phyloP scores from a whole-genome alignment of 2,329 filamentous ascomycete genomes.

The Colletotrichum somersetense region DNA sequence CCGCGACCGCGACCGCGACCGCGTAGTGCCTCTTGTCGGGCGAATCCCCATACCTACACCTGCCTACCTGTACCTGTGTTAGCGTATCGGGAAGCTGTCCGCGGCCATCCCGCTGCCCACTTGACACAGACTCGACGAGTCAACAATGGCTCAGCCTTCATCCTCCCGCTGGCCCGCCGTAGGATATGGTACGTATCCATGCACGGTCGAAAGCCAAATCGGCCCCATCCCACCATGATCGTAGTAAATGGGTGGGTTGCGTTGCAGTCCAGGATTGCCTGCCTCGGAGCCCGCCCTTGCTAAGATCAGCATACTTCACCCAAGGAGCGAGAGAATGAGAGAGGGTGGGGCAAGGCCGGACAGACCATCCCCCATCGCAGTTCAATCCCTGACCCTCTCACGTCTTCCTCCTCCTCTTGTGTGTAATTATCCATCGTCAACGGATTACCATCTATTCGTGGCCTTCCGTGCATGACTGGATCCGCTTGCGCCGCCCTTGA shows the following conservation, averaged over 20 bases:
- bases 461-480: conserved; percentile 35
- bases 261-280: conserved; percentile 35
- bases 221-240: conserved; percentile 23
- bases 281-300: conserved; percentile 18
- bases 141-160: conserved; percentile 21
- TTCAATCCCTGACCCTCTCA: conserved; percentile 20
- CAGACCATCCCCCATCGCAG: conserved; percentile 14
- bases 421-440: conserved; percentile 41
- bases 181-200: conserved; percentile 24
- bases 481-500: conserved; percentile 34
- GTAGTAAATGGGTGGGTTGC: conserved; percentile 16
- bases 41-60: neutral
- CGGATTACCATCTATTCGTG: conserved; percentile 1
- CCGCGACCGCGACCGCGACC: conserved; percentile 7
- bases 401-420: conserved; percentile 6
- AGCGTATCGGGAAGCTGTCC: conserved; percentile 33
- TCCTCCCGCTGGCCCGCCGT: conserved; percentile 17
- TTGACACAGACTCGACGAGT: neutral
- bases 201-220: conserved; percentile 38
- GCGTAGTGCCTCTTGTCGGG: conserved; percentile 1
- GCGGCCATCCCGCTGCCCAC: conserved; percentile 1
- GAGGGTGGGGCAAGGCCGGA: conserved; percentile 8
- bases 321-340: neutral
- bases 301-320: conserved; percentile 27
- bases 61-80: conserved; percentile 21